These are phyloP conservation scores for Gentiana straminea DNA, from an alignment of 257 asterid genomes.

Conservation along the genomic window DNA sequence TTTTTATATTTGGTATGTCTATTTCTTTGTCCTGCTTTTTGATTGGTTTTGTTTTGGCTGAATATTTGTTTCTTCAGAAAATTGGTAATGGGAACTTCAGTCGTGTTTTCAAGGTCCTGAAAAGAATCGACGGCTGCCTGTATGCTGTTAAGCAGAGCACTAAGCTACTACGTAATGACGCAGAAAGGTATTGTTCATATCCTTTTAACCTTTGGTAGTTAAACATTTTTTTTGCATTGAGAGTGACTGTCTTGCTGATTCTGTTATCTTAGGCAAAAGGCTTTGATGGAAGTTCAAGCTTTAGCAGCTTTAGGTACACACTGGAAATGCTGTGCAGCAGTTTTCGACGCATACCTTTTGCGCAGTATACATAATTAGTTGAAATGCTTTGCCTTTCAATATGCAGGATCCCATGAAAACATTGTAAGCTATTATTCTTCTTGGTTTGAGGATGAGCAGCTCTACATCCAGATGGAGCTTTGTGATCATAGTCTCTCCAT, in stretches of 20 bases:
- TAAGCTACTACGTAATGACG: conserved; percentile 55
- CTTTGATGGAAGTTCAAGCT: conserved; percentile 98
- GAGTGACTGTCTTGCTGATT: conserved; percentile 8
- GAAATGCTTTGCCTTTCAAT: conserved; percentile 6
- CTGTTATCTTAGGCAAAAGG: conserved; percentile 55
- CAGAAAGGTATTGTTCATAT: conserved; percentile 48
- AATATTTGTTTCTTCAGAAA: conserved; percentile 33
- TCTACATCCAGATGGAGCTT: conserved; percentile 88
- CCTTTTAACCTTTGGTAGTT: conserved; percentile 4
- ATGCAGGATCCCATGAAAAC: conserved; percentile 76
- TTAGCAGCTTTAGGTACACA: conserved; percentile 78
- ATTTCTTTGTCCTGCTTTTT: not conserved
- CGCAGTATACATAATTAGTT: not conserved
- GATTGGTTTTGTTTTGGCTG: conserved; percentile 5
- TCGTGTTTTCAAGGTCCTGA: conserved; percentile 71
- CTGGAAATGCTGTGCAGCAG: conserved; percentile 1
- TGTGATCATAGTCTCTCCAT: conserved; percentile 76
- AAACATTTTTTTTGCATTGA: not conserved
- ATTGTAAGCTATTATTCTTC: conserved; percentile 71
- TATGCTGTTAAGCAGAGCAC: conserved; percentile 81
- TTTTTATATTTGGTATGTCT: not conserved
- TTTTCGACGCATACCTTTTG: not conserved
- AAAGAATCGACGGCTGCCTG: conserved; percentile 88
- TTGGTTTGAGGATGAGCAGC: conserved; percentile 89
- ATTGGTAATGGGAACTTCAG: conserved; percentile 87